Conservation (phyloP, 352 stramenopile species). For the Globisporangium sylvaticum region DNA sequence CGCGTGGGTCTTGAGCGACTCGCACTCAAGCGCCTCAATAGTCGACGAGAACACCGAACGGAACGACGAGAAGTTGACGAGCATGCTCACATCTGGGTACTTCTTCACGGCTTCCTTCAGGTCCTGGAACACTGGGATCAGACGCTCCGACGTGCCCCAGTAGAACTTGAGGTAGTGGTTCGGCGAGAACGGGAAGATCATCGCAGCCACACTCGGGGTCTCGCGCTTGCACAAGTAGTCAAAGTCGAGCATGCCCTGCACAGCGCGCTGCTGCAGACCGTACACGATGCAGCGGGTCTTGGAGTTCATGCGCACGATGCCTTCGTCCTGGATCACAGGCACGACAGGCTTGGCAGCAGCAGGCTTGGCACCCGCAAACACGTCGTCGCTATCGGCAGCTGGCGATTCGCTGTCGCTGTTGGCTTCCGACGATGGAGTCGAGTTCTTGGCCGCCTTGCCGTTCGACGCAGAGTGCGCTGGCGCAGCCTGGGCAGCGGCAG, state of each 20-base stretch:
- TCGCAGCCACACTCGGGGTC: constrained; percentile 90
- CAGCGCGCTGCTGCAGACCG: constrained; percentile 91
- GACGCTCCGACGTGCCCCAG: constrained; percentile 93
- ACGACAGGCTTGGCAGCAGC: constrained; percentile 20
- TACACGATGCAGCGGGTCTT: constrained; percentile 94
- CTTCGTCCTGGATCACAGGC: constrained; percentile 75
- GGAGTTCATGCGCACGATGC: constrained; percentile 82
- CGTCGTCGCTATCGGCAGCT: constrained; percentile 17
- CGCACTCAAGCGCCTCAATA: constrained; percentile 92
- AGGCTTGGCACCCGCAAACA: constrained; percentile 26
- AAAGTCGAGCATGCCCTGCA: constrained; percentile 98
- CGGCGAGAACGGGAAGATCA: constrained; percentile 94
- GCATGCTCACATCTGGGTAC: constrained; percentile 90
- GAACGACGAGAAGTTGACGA: constrained; percentile 98
- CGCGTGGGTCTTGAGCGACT: constrained; percentile 93
- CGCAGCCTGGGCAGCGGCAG: constrained; percentile 13
- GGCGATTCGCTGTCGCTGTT: constrained; percentile 38
- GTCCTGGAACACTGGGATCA: constrained; percentile 92
- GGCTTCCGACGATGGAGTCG: constrained; percentile 6
- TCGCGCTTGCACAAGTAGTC: constrained; percentile 96
- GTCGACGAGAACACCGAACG: constrained; percentile 94
- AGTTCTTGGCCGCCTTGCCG: constrained; percentile 12
- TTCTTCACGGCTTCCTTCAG: constrained; percentile 91
- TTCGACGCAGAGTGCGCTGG: constrained; percentile 24
- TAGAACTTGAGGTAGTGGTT: constrained; percentile 98